Conservation (phyloP, 2,329 filamentous ascomycete genomes). For the Dactylonectria estremocensis region DNA sequence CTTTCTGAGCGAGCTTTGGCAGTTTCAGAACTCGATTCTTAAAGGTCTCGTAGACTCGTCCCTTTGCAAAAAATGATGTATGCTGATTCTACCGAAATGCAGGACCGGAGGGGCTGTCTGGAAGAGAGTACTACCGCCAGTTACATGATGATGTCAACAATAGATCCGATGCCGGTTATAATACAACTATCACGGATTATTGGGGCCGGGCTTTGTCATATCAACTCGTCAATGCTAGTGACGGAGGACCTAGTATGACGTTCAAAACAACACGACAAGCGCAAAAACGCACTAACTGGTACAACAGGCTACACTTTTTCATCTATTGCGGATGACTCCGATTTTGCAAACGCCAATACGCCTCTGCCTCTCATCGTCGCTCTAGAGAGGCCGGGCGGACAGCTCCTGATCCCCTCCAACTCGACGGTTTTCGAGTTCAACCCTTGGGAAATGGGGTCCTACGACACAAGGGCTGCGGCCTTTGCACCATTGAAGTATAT, state of each 20-base stretch:
- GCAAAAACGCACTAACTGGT: background rate
- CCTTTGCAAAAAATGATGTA: background rate
- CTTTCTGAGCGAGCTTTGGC: slow-evolving; percentile 39
- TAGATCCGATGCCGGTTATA: slow-evolving; percentile 75
- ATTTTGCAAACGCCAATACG: slow-evolving; percentile 74
- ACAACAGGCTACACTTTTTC: slow-evolving; percentile 80
- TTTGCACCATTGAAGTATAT: slow-evolving; percentile 81
- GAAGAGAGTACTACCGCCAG: slow-evolving; percentile 70
- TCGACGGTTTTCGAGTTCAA: slow-evolving; percentile 85
- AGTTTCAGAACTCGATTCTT: slow-evolving; percentile 43
- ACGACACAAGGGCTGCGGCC: slow-evolving; percentile 79
- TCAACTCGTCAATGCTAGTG: slow-evolving; percentile 80
- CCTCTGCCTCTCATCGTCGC: slow-evolving; percentile 84
- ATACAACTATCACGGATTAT: slow-evolving; percentile 81
- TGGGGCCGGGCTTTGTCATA: slow-evolving; percentile 85
- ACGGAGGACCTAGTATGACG: slow-evolving; percentile 69
- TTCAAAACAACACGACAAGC: background rate
- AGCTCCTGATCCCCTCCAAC: slow-evolving; percentile 71
- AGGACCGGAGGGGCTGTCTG: slow-evolving; percentile 33
- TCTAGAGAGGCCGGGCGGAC: slow-evolving; percentile 75
- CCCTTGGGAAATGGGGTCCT: slow-evolving; percentile 84
- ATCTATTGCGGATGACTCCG: slow-evolving; percentile 67
- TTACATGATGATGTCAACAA: slow-evolving; percentile 70
- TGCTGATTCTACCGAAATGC: background rate
- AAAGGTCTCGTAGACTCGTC: slow-evolving; percentile 44